Evolutionary conservation across 2,329 filamentous ascomycete species (phyloP).

Genomic region (Venturia nashicola): DNA sequence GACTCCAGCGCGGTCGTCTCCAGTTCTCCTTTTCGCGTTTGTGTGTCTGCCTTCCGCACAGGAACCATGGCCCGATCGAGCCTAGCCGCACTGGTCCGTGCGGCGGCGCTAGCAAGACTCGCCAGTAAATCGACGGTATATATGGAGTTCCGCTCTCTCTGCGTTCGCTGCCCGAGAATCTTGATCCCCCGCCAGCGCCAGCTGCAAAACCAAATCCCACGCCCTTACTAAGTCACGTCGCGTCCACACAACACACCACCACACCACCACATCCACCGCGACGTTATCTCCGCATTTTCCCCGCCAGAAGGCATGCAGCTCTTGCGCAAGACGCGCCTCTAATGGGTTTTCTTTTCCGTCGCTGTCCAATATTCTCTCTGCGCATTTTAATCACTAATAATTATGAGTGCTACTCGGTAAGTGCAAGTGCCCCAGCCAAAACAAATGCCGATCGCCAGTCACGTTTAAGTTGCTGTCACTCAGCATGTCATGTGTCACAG

Average conservation of each 20-base stretch:
- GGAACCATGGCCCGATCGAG: no score
- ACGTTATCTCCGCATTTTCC: neutral
- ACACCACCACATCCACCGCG: neutral
- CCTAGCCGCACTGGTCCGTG: no score
- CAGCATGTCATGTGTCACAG: neutral
- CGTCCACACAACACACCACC: neutral
- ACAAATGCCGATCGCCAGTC: neutral
- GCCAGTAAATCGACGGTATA: no score
- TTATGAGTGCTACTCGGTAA: conserved; percentile 9
- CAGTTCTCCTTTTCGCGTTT: no score
- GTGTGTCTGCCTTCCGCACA: no score
- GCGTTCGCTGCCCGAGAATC: no score
- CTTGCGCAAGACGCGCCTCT: neutral
- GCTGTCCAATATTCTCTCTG: neutral
- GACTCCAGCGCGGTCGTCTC: no score
- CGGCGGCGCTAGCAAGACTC: no score
- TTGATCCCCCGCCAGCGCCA: no score
- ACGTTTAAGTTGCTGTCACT: neutral
- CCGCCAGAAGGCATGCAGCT: neutral
- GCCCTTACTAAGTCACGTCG: no score
- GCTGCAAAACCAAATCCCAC: no score
- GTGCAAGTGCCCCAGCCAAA: neutral
- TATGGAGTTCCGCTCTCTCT: no score
- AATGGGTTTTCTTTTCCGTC: neutral
- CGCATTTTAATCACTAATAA: neutral